Evolutionary conservation across 2,329 filamentous ascomycete genomes (phyloP), one percentile per base, ranked within the genome.

Genomic region (Scedosporium boydii): DNA sequence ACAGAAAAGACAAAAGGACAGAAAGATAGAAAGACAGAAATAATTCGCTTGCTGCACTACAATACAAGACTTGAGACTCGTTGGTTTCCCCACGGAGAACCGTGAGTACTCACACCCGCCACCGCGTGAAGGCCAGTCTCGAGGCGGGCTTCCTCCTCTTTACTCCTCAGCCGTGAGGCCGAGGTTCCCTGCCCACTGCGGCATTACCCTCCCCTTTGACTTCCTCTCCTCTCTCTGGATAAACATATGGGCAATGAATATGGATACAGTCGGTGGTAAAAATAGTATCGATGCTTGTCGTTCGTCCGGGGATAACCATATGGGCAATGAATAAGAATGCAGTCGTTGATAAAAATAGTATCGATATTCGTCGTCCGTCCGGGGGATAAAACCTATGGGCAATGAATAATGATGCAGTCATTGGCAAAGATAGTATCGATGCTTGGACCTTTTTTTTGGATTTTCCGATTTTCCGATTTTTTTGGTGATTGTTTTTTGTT

Each of bases 61-160:
- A 3, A 6, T 59, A 59, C 57, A 59, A 44, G 57, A 59, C 38
- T 38, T 59, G 57, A 59, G 57, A 46, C 57, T 59, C 57, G 57
- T 44, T 26, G 57, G 57, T 59, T 59, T 59, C 57, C 38, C n/a
- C 27, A 38, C 21, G 27, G 23, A 41, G 16, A 26, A 26, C 18
- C 38, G 27, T 38, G 26, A 38, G 57, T 59, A 59, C 38, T 59
- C 38, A 59, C 57, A 23, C 29, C 38, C 18, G 29, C 26, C 57
- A 38, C 57, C 57, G 38, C 57, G 57, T 42, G 57, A 59, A 59
- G 57, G 57, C 57, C 57, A 59, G 57, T 26, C 57, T 59, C 57
- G 38, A 42, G 57, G 42, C 29, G 23, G 21, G 29, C 57, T 59
- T 34, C 56, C 57, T 59, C 57, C 57, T 59, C 57, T 59, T 59